These are phyloP conservation scores for Gnomoniopsis smithogilvyi DNA, from an alignment of 2,329 filamentous ascomycete genomes.

Conservation along the genomic window DNA sequence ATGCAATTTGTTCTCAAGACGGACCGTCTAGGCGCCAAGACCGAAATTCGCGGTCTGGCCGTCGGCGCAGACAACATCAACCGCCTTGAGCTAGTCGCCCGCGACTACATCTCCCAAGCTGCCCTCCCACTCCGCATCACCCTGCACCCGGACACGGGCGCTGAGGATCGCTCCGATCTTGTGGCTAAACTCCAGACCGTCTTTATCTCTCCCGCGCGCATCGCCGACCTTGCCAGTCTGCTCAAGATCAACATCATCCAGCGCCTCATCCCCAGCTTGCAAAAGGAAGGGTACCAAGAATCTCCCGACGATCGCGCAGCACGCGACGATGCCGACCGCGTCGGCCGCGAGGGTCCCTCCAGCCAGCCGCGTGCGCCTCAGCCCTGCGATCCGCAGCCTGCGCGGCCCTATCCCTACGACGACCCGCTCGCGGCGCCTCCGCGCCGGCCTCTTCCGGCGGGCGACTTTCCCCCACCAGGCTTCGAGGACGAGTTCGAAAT, in stretches of 20 bases:
- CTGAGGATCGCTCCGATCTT: constrained; percentile 50
- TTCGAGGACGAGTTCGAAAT: constrained; percentile 95
- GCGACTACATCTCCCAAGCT: constrained; percentile 69
- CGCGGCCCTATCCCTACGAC: constrained; percentile 55
- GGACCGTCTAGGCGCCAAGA: constrained; percentile 76
- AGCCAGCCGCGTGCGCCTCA: constrained; percentile 45
- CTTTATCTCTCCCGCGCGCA: constrained; percentile 70
- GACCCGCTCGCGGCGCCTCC: constrained; percentile 64
- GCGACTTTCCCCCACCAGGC: constrained; percentile 78
- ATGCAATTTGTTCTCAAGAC: constrained; percentile 81
- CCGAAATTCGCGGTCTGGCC: constrained; percentile 77
- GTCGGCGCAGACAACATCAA: constrained; percentile 78
- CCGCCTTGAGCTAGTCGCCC: constrained; percentile 69
- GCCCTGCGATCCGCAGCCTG: constrained; percentile 50
- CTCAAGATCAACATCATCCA: constrained; percentile 81
- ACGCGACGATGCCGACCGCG: constrained; percentile 37
- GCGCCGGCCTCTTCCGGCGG: constrained; percentile 61
- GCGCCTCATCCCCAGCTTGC: constrained; percentile 72
- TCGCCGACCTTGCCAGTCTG: constrained; percentile 65
- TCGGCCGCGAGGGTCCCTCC: constrained; percentile 17
- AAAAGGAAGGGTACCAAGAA: constrained; percentile 77
- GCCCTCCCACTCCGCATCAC: constrained; percentile 55
- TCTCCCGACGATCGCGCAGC: constrained; percentile 38
- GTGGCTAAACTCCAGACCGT: constrained; percentile 50
- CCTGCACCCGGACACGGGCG: constrained; percentile 34